Percentiles rank a stretch among this genome's conserved stretches.
Conservation (phyloP, 345 rosid genomes). For the Odontarrhena argentea region DNA sequence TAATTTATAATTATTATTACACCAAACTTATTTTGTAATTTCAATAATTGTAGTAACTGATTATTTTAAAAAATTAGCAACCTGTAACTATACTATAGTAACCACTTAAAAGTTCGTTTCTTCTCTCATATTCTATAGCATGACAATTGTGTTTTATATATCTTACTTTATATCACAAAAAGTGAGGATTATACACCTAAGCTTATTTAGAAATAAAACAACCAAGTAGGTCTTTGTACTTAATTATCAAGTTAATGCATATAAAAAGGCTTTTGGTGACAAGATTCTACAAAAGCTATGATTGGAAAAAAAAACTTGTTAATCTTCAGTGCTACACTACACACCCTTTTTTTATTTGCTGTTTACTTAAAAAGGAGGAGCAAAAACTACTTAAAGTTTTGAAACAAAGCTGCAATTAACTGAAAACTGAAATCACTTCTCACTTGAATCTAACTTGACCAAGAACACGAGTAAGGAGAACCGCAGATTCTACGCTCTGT, state of each 20-base stretch:
- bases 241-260: background rate
- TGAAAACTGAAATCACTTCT: constrained; percentile 3
- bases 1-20: constrained; percentile 10
- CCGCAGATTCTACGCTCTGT: constrained; percentile 48
- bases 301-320: constrained; percentile 21
- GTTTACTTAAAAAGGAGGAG: constrained; percentile 34
- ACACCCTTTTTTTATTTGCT: constrained; percentile 19
- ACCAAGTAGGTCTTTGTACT: background rate
- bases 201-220: constrained; percentile 19
- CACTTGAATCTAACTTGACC: constrained; percentile 23
- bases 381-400: background rate
- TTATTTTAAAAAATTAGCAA: background rate
- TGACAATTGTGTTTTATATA: background rate
- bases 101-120: constrained; percentile 2
- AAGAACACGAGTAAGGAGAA: constrained; percentile 49
- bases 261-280: constrained; percentile 3
- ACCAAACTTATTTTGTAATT: background rate
- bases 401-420: constrained; percentile 17
- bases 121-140: background rate
- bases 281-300: background rate
- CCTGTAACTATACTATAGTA: constrained; percentile 10
- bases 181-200: background rate
- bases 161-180: background rate
- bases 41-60: constrained; percentile 7
- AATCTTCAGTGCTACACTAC: constrained; percentile 5